A percentile compares a stretch with the other conserved stretches of the same genome.
These are phyloP conservation scores for Gossypium gossypioides DNA, from an alignment of 441 rosid genomes.

Conservation along the genomic window DNA sequence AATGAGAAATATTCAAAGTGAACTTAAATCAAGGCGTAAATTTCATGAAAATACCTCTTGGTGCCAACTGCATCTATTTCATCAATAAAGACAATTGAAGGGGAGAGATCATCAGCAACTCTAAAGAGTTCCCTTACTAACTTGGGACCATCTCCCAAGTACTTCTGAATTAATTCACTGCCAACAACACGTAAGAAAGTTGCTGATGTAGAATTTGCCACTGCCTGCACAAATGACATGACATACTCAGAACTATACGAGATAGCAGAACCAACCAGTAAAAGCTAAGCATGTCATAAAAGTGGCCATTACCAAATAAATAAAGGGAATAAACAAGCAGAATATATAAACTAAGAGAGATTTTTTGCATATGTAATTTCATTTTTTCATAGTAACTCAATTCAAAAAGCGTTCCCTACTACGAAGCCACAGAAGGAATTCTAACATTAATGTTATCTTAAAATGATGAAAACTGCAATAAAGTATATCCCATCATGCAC, in stretches of 20 bases:
- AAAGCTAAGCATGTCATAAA: background rate
- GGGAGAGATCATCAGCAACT: no score
- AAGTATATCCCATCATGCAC: background rate
- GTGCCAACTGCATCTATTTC: no score
- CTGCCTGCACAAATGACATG: constrained; percentile 42
- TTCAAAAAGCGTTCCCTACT: no score
- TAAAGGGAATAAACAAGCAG: background rate
- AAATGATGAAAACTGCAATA: background rate
- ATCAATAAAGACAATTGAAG: no score
- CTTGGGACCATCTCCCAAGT: no score
- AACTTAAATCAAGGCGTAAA: background rate
- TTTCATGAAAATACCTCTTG: constrained; percentile 28
- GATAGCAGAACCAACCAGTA: background rate
- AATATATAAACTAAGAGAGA: background rate
- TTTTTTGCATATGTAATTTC: background rate
- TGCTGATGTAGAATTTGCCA: constrained; percentile 25
- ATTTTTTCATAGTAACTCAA: background rate
- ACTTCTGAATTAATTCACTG: no score
- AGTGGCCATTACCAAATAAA: background rate
- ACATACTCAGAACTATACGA: background rate
- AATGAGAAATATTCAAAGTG: background rate
- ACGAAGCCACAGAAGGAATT: background rate
- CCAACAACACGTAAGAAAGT: no score
- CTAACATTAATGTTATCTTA: background rate
- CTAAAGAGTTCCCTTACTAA: no score